Base-by-base conservation (phyloP, 495 filamentous ascomycete species). In the Aspergillus sclerotiicarbonarius region DNA sequence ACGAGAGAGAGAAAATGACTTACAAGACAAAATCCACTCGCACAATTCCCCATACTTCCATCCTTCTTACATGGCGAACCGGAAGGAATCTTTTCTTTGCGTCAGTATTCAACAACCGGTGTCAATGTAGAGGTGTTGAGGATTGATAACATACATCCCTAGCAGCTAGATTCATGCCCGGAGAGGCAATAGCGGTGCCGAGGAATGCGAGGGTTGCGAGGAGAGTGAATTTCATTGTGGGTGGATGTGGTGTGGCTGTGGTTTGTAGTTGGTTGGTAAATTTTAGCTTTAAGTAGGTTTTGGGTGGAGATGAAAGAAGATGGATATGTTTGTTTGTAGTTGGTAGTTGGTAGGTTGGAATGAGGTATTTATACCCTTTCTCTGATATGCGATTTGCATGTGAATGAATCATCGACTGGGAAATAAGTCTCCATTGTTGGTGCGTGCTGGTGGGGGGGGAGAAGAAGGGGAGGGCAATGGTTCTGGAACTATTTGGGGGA, bases 1-100 rank as follows among this genome's bases (percentile, higher is more conserved):
- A n/a, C n/a, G 6, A 46, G 44, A 19, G 9, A 18, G 45, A 13
- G 20, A 12, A n/a, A 8, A 49, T 8, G 12, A 48, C 21, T 49
- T n/a, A 49, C 46, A 6, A 49, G n/a, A 20, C 46, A 49, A 30
- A 49, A 49, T 10, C 30, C 30, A 49, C 46, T 49, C 46, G 30
- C 18, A n/a, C 46, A 49, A 10, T 35, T 30, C 50, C 50, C 50
- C 50, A 37, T 37, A 49, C 46, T 49, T 12, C 46, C 46, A 30
- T 49, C 46, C 21, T 49, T 49, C 6, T 30, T 31, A 8, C 46
- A 49, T 7, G 46, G 8, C 7, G 46, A 18, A 15, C 46, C 46
- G 21, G 12, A 13, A 5, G 46, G 20, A 12, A 49, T 3, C 46
- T 49, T 37, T 37, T 10, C 6, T 33, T 33, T 10, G 31, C 31